Evolutionary conservation across 2,329 filamentous ascomycete species (phyloP).

Genomic region (Didymellaceae sp.): DNA sequence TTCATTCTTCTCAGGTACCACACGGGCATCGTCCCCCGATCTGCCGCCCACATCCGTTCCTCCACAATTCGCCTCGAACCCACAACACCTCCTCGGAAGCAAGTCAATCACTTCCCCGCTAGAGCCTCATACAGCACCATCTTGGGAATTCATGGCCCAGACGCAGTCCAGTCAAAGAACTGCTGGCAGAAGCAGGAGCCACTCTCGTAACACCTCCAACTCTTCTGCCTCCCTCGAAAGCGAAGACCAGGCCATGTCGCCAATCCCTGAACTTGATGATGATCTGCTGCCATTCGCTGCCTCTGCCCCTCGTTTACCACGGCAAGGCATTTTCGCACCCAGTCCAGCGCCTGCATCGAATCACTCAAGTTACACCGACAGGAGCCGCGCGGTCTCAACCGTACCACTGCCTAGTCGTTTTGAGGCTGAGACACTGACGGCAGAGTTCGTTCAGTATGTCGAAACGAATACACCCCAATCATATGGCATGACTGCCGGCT

Average conservation of each 20-base stretch:
- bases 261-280: slow-evolving; percentile 39
- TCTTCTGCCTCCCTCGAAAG: slow-evolving; percentile 39
- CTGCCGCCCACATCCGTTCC: slow-evolving; percentile 39
- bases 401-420: slow-evolving; percentile 44
- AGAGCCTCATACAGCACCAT: slow-evolving; percentile 40
- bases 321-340: slow-evolving; percentile 41
- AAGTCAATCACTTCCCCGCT: slow-evolving; percentile 34
- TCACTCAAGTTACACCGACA: slow-evolving; percentile 40
- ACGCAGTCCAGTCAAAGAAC: slow-evolving; percentile 7
- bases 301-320: slow-evolving; percentile 33
- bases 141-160: slow-evolving; percentile 47
- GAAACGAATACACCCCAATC: slow-evolving; percentile 33
- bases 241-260: slow-evolving; percentile 39
- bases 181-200: slow-evolving; percentile 31
- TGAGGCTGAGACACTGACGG: slow-evolving; percentile 46
- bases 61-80: slow-evolving; percentile 25
- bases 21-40: slow-evolving; percentile 45
- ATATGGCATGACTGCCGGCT: slow-evolving; percentile 32
- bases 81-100: slow-evolving; percentile 24
- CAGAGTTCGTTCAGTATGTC: slow-evolving; percentile 42
- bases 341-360: slow-evolving; percentile 35
- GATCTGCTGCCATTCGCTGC: slow-evolving; percentile 37
- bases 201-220: slow-evolving; percentile 43
- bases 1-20: slow-evolving; percentile 48
- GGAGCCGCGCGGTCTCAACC: slow-evolving; percentile 41